Conservation (phyloP, 1,284 basidiomycete species). For the Vanrija humicola region DNA sequence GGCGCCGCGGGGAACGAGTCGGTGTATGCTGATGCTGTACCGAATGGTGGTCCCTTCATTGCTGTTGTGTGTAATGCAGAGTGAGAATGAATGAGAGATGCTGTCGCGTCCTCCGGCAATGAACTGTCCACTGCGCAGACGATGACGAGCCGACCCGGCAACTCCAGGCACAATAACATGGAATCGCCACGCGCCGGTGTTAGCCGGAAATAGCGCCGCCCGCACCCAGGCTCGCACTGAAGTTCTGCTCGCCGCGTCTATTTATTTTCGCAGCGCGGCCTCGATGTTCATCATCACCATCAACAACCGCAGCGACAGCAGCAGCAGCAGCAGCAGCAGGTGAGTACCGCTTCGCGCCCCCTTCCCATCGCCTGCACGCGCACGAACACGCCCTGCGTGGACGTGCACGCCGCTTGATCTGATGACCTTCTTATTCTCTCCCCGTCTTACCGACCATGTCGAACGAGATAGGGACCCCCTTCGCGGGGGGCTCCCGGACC, state of each 20-base stretch:
- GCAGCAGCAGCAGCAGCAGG: conserved; percentile 1
- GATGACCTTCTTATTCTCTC: conserved; percentile 52
- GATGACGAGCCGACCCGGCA: background rate
- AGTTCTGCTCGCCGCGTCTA: too few species aligned
- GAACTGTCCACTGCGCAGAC: too few species aligned
- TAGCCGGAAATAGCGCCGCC: too few species aligned
- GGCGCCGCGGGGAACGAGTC: conserved; percentile 47
- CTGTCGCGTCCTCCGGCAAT: too few species aligned
- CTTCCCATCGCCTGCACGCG: conserved; percentile 1
- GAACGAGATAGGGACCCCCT: conserved; percentile 50
- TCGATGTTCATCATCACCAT: background rate
- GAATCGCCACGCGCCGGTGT: too few species aligned
- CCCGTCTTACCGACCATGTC: conserved; percentile 53
- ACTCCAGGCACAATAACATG: background rate
- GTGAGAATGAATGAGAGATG: background rate
- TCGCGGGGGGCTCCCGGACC: conserved; percentile 47
- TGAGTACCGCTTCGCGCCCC: conserved; percentile 8
- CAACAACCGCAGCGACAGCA: background rate
- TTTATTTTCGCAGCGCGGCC: too few species aligned
- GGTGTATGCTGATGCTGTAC: conserved; percentile 46
- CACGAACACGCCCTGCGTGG: background rate
- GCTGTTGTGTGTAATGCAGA: background rate
- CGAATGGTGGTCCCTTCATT: conserved; percentile 39
- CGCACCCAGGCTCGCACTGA: too few species aligned
- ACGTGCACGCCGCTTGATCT: conserved; percentile 2